Evolutionary conservation across 192 early-diverging fungal species (phyloP).

Genomic region (Geranomyces variabilis): DNA sequence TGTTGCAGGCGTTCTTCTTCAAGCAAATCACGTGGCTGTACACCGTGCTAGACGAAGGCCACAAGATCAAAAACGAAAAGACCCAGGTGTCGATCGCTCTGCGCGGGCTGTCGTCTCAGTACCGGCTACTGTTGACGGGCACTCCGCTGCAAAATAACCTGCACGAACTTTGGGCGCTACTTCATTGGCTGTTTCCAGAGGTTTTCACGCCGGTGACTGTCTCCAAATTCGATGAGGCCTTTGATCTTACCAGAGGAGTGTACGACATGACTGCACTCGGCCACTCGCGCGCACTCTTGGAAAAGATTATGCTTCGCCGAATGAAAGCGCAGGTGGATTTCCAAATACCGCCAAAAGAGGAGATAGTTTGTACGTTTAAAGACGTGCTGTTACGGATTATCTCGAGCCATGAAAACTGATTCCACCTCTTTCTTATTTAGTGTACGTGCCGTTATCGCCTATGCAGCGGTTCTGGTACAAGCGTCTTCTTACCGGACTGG

Average conservation of each 20-base stretch:
- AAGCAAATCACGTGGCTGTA: slow-evolving; percentile 73
- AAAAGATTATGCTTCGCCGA: slow-evolving; percentile 47
- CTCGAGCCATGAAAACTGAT: neutral
- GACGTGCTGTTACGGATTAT: no score
- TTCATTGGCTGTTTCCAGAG: slow-evolving; percentile 74
- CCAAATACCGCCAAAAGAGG: slow-evolving; percentile 49
- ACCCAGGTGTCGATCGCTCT: slow-evolving; percentile 83
- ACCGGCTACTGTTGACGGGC: slow-evolving; percentile 86
- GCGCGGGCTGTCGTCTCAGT: slow-evolving; percentile 76
- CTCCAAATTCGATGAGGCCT: slow-evolving; percentile 33
- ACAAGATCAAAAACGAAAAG: slow-evolving; percentile 94
- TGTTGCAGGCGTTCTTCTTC: slow-evolving; percentile 40
- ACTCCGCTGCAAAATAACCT: slow-evolving; percentile 96
- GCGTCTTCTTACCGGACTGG: slow-evolving; percentile 43
- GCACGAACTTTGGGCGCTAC: slow-evolving; percentile 76
- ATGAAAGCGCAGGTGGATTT: slow-evolving; percentile 46
- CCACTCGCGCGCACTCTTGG: slow-evolving; percentile 36
- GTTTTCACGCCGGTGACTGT: slow-evolving; percentile 50
- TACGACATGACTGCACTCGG: slow-evolving; percentile 40
- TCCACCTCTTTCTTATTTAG: neutral
- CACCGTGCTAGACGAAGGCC: slow-evolving; percentile 91
- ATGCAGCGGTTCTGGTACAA: slow-evolving; percentile 53
- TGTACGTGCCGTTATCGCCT: slow-evolving; percentile 39
- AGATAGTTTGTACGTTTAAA: slow-evolving; percentile 35
- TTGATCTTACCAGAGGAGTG: slow-evolving; percentile 38